These are phyloP conservation scores for Mycosphaerella arachidis DNA, from an alignment of 2,329 filamentous ascomycete species.

Conservation along the genomic window DNA sequence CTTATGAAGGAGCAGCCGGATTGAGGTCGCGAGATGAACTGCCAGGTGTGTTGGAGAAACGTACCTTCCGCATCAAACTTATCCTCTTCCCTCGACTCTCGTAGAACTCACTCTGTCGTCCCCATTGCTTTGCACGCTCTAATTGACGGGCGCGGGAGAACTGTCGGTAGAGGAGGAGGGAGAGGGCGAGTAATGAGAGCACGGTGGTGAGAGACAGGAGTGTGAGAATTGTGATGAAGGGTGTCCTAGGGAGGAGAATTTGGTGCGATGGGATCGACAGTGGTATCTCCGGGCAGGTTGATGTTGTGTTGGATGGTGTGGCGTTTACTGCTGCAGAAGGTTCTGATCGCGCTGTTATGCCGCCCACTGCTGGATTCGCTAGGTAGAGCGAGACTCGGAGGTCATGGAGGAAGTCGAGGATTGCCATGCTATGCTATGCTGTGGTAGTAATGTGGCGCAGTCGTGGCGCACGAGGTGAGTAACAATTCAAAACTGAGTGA, in stretches of 20 bases:
- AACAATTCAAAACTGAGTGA: not conserved
- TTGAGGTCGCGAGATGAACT: too few species aligned
- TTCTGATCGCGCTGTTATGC: not conserved
- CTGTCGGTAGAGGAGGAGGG: constrained; percentile 20
- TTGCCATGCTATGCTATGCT: not conserved
- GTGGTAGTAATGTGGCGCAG: not conserved
- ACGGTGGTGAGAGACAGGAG: constrained; percentile 21
- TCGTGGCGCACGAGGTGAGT: not conserved
- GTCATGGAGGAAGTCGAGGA: not conserved
- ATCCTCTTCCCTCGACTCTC: constrained; percentile 15
- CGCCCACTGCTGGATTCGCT: not conserved
- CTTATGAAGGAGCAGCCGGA: too few species aligned
- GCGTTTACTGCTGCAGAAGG: not conserved
- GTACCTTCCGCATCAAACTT: constrained; percentile 21
- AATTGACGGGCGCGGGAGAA: constrained; percentile 13
- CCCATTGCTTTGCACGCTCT: constrained; percentile 20
- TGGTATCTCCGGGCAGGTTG: constrained; percentile 7
- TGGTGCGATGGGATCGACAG: constrained; percentile 2
- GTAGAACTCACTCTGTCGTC: constrained; percentile 21
- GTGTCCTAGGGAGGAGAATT: constrained; percentile 24
- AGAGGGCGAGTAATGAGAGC: constrained; percentile 20
- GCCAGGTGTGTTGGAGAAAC: not conserved
- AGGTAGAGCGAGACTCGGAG: not conserved
- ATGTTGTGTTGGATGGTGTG: not conserved
- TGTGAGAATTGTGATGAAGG: constrained; percentile 23